Percentiles rank a stretch among this genome's conserved stretches.
phyloP scores from a whole-genome alignment of 2,329 filamentous ascomycete species.

The Pseudocercospora crystallina region DNA sequence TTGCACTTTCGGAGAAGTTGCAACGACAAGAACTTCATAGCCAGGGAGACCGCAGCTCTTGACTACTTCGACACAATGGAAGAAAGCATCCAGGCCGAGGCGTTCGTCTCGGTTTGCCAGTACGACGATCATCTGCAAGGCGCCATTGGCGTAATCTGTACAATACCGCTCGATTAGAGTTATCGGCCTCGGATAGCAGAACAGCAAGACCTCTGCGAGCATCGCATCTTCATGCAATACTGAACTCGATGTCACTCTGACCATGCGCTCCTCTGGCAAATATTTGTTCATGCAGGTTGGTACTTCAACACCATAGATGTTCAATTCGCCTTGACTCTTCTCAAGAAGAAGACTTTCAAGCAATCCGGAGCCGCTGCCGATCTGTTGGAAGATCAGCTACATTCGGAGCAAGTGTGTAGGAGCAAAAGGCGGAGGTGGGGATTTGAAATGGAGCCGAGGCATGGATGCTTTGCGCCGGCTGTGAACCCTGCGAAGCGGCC shows the following conservation, averaged over 20 bases:
- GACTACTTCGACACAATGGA: conserved; percentile 13
- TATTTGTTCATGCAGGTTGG: conserved; percentile 46
- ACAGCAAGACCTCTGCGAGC: conserved; percentile 49
- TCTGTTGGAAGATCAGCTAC: conserved; percentile 18
- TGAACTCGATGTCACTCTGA: conserved; percentile 47
- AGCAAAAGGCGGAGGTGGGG: too few species aligned
- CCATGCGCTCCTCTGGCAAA: conserved; percentile 43
- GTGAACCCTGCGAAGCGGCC: too few species aligned
- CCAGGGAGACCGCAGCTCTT: conserved; percentile 16
- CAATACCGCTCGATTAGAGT: conserved; percentile 49
- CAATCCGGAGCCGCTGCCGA: conserved; percentile 54
- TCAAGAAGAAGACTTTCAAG: conserved; percentile 46
- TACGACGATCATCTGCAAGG: conserved; percentile 42
- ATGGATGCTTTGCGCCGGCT: too few species aligned
- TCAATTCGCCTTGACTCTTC: conserved; percentile 23
- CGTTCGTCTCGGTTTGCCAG: conserved; percentile 46
- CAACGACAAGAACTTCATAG: conserved; percentile 25
- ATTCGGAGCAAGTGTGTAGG: too few species aligned
- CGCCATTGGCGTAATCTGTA: conserved; percentile 30
- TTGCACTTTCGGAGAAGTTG: conserved; percentile 13
- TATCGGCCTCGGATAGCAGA: conserved; percentile 55
- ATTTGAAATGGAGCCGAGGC: too few species aligned
- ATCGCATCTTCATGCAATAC: conserved; percentile 44
- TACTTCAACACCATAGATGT: conserved; percentile 52
- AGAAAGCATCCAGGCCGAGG: conserved; percentile 25